Evolutionary conservation across 441 rosid species (phyloP).

Genomic region (Dalechampia spathulata): DNA sequence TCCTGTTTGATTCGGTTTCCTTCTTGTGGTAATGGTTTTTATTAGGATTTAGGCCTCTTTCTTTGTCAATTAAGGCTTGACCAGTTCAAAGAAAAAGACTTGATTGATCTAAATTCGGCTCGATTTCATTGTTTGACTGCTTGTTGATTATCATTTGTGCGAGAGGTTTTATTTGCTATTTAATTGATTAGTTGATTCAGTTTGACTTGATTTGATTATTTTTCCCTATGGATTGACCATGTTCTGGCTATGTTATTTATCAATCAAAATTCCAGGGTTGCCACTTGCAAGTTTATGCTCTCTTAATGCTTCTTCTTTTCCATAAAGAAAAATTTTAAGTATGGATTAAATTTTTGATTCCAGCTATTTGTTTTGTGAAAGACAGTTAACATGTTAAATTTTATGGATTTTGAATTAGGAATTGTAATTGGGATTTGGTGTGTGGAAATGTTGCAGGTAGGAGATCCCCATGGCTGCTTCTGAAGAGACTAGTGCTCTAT

Average conservation of each 20-base stretch:
- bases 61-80: background rate
- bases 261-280: too few relatives aligned
- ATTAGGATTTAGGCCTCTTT: too few relatives aligned
- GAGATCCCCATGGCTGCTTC: constrained; percentile 72
- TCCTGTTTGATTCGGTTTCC: too few relatives aligned
- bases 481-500: constrained; percentile 80
- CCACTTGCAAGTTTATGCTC: too few relatives aligned
- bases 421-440: background rate
- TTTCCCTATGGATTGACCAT: too few relatives aligned
- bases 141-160: background rate
- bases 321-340: too few relatives aligned
- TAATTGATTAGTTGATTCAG: background rate
- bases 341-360: too few relatives aligned
- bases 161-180: background rate
- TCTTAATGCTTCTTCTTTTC: too few relatives aligned
- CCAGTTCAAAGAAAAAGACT: too few relatives aligned
- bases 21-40: too few relatives aligned
- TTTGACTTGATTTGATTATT: background rate
- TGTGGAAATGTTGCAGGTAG: constrained; percentile 21
- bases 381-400: background rate
- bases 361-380: too few relatives aligned
- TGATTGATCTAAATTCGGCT: background rate
- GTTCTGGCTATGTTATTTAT: too few relatives aligned
- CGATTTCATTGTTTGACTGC: background rate
- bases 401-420: background rate